Conservation (phyloP, 345 rosid species). For the Hibiscus mutabilis region DNA sequence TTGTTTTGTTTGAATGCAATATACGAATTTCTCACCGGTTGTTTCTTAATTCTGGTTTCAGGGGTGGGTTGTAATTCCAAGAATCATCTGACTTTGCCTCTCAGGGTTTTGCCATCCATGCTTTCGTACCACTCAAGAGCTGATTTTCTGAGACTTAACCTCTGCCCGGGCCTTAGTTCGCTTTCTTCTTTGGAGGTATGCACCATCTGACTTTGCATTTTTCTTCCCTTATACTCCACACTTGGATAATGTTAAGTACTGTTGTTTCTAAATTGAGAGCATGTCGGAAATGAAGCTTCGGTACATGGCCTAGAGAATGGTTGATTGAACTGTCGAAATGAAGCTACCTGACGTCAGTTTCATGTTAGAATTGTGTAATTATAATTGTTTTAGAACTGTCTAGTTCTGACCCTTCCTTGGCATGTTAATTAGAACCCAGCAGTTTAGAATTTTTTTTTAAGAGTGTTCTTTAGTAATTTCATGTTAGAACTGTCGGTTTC, state of each 20-base stretch:
- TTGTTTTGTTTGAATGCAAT: background rate
- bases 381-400: no score
- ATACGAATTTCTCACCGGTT: background rate
- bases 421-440: no score
- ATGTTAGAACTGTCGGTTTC: no score
- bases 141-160: slow-evolving; percentile 19
- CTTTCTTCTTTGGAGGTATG: slow-evolving; percentile 47
- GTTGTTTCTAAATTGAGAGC: no score
- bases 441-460: no score
- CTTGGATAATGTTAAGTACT: background rate
- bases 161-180: slow-evolving; percentile 26
- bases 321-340: no score
- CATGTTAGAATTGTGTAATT: no score
- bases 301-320: no score
- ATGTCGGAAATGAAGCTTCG: no score
- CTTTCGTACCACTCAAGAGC: slow-evolving; percentile 18
- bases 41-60: slow-evolving; percentile 1
- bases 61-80: slow-evolving; percentile 6
- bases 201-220: background rate
- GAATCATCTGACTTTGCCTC: slow-evolving; percentile 6
- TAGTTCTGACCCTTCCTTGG: no score
- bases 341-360: no score
- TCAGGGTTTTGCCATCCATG: slow-evolving; percentile 20
- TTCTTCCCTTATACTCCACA: background rate
- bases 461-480: no score